Evolutionary conservation across 306 rosid species (phyloP), one percentile per base, ranked within the genome.

Genomic region (Rosa lucieae): DNA sequence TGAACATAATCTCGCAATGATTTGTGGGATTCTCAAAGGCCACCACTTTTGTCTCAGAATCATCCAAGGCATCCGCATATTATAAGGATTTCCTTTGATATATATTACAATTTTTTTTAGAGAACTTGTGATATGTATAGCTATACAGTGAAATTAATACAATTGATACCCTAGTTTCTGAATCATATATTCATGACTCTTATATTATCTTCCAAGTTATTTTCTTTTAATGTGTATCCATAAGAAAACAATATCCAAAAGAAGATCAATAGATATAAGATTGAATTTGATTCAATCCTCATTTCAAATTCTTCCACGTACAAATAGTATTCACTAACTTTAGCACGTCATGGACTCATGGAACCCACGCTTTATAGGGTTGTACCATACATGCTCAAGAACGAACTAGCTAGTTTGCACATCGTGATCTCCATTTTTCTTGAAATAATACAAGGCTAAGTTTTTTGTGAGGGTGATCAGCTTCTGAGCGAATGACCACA

Each of bases 1-100:
- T 90, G 81, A 93, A 91, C 85, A 84, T 84, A 75, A 69, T 86
- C 70, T 85, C 92, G 63, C 90, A 84, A 62, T 90, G 12, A 62
- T 42, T 84, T 13, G 67, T 48, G 42, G 21, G 12, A 12, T 18
- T 53, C 6, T 42, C 4, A 10, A n/a, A 26, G 53, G 9, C 51
- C 75, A 21, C 8, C 37, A 66, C 2, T 20, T 77, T 77, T 72
- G 67, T 35, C 20, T 66, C 29, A 37, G 48, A 72, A 83, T 49
- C 70, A 83, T 78, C 43, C 43, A 49, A 79, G 73, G 79, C 80
- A 73, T 86, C 89, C 89, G 79, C 80, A 12, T 86, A 84, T 89
- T 83, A 62, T 18, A 40, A 77, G 88, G 89, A 78, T 70, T 42
- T 70, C 70, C 84, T 68, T 73, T 18, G 87, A 84, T 84, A 23